Evolutionary conservation across 768 basidiomycete genomes (phyloP).

Genomic region (Pisolithus albus): DNA sequence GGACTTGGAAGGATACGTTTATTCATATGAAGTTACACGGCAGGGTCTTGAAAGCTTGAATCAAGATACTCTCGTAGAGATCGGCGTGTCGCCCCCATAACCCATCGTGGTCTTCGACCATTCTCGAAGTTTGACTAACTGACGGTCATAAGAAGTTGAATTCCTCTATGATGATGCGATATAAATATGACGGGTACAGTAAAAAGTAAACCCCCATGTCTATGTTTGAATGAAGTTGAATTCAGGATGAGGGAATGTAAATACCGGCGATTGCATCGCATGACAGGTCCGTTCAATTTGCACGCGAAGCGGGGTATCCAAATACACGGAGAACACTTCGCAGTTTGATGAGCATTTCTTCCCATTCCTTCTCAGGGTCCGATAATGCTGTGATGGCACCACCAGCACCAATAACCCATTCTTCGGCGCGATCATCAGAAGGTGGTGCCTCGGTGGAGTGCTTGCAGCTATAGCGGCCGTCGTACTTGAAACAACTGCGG

Average conservation of each 20-base stretch:
- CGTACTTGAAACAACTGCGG: too few species aligned
- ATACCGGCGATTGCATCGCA: not conserved
- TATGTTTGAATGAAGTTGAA: conserved; percentile 30
- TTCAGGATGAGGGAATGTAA: conserved; percentile 15
- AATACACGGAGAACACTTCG: conserved; percentile 70
- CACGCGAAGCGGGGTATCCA: conserved; percentile 27
- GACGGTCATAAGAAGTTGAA: conserved; percentile 31
- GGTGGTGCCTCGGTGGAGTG: conserved; percentile 1
- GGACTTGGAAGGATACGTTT: conserved; percentile 20
- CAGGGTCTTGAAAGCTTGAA: conserved; percentile 80
- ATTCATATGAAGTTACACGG: conserved; percentile 77
- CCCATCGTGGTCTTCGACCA: not conserved
- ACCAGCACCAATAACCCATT: too few species aligned
- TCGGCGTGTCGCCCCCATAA: not conserved
- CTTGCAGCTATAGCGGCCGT: too few species aligned
- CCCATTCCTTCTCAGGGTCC: conserved; percentile 83
- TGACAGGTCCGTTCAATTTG: conserved; percentile 9
- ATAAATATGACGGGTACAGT: not conserved
- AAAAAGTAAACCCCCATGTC: not conserved
- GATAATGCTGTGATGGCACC: conserved; percentile 78
- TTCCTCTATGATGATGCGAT: conserved; percentile 15
- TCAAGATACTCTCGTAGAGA: conserved; percentile 27
- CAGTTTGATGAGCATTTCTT: conserved; percentile 90
- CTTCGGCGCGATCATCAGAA: too few species aligned
- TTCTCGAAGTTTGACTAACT: too few species aligned